Evolutionary conservation across 73 alveolate genomes (phyloP).

Genomic region (Paramecium tetraurelia): DNA sequence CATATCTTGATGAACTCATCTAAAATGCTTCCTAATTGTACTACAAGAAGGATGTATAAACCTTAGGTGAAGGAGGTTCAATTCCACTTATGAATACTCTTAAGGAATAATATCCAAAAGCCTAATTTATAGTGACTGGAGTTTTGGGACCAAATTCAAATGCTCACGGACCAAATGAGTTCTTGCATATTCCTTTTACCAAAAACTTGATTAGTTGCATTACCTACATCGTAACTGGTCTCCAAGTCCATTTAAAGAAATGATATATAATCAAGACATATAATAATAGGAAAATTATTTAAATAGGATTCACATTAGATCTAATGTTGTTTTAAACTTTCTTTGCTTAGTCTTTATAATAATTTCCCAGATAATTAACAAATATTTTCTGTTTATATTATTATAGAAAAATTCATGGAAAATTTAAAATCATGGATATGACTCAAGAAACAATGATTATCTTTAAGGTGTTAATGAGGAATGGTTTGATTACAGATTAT

Average conservation of each 20-base stretch:
- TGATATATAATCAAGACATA: not conserved
- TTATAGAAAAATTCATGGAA: too few species aligned
- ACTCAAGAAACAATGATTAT: too few species aligned
- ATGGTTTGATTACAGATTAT: too few species aligned
- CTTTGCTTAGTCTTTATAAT: too few species aligned
- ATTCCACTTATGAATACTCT: slow-evolving; percentile 66
- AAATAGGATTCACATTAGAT: too few species aligned
- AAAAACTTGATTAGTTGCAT: slow-evolving; percentile 72
- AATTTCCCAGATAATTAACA: too few species aligned
- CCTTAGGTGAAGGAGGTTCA: slow-evolving; percentile 69
- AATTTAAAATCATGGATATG: too few species aligned
- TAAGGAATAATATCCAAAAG: slow-evolving; percentile 77
- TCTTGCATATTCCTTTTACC: slow-evolving; percentile 74
- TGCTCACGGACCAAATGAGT: slow-evolving; percentile 91
- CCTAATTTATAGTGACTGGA: slow-evolving; percentile 90
- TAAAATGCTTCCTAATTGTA: slow-evolving; percentile 36
- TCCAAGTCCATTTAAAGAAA: slow-evolving; percentile 8
- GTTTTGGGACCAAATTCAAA: slow-evolving; percentile 91
- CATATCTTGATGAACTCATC: not conserved
- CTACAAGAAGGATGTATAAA: slow-evolving; percentile 39
- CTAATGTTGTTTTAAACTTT: too few species aligned
- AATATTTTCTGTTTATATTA: too few species aligned
- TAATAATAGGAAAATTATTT: not conserved
- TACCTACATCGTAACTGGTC: slow-evolving; percentile 38
- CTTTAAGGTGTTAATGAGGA: too few species aligned